Base-by-base conservation (phyloP, 129 eudicot genomes). In the Heracleum sosnowskyi region DNA sequence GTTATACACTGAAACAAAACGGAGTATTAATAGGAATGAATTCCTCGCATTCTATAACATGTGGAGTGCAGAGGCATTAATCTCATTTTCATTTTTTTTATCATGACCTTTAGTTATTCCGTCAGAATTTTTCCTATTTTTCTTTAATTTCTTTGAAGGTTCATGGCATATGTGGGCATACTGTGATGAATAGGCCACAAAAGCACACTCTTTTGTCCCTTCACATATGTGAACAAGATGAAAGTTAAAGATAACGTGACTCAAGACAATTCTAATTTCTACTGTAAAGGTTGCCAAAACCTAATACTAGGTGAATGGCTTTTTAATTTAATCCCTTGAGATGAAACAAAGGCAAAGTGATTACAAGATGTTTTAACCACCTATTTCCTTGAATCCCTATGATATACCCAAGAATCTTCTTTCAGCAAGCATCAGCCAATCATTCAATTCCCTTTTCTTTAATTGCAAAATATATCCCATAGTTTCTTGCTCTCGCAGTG, bases 311-410 rank as follows among this genome's bases (percentile, higher is more conserved):
- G 29, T 39, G 29, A n/a, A 39, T 40, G 35, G 28, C 44, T 71
- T 37, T 7, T 0, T 20, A 22, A n/a, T 17, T 26, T 42, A 5
- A 8, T 41, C 44, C 44, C 44, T 7, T 40, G 44, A 40, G 41
- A 39, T 39, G 7, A 39, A 41, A 37, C 41, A n/a, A 40, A 47
- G 24, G 53, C 76, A 41, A 68, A 40, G 20, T 41, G 64, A 87
- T 86, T 93, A 93, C 98, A 4, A 93, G 89, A 86, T 93, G 98
- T 88, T 86, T 93, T 77, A 88, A 93, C 98, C 98, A 93, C 70
- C 76, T 81, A 80, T 79, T 87, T 79, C 92, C 95, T 51, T 26
- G 83, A 28, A 93, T 88, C 41, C 96, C 98, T 15, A 86, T 90
- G 36, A 87, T 64, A 76, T 64, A 76, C 91, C 96, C 86, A 93